Evolutionary conservation across 306 rosid genomes (phyloP), one percentile per base, ranked within the genome.

Genomic region (Corylus avellana): DNA sequence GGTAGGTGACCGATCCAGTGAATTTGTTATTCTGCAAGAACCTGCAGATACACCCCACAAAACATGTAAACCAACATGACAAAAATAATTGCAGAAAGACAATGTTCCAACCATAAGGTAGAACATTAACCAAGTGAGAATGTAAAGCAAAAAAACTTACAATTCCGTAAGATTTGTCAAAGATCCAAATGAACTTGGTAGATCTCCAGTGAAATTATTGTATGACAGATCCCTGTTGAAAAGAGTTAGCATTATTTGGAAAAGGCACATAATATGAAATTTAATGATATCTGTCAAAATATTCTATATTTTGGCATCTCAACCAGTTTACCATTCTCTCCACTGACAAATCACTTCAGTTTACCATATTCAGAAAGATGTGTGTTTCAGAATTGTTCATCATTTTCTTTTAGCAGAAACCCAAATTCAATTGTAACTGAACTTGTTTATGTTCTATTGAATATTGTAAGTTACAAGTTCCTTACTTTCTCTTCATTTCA

Each of bases 101-200:
- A 39, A 67, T 67, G 49, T 17, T 46, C 48, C 74, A 35, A 39
- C 63, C 55, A 68, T 27, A 54, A 6, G 67, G 73, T 20, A 39
- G n/a, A 76, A 25, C 53, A 72, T 10, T 35, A 62, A 75, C 42
- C 55, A 85, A 39, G 69, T 62, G 17, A 12, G 27, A 39, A 72
- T 70, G 66, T n/a, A 47, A 50, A 47, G 32, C 49, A 22, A 58
- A 51, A 56, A 79, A 84, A 76, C 92, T 87, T 83, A 91, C 98
- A 95, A 58, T 84, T 82, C 78, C 37, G 84, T 77, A 74, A 95
- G 85, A 81, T 84, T 89, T 74, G 81, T 86, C 88, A 92, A 74
- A 85, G 93, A 89, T 72, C 88, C 97, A 82, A 95, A 90, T 75
- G 98, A 95, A 79, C 92, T 90, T n/a, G 98, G 97, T 69, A 95